Evolutionary conservation across 1,139 yeast species (phyloP).

Genomic region (Blastobotrys persicus): DNA sequence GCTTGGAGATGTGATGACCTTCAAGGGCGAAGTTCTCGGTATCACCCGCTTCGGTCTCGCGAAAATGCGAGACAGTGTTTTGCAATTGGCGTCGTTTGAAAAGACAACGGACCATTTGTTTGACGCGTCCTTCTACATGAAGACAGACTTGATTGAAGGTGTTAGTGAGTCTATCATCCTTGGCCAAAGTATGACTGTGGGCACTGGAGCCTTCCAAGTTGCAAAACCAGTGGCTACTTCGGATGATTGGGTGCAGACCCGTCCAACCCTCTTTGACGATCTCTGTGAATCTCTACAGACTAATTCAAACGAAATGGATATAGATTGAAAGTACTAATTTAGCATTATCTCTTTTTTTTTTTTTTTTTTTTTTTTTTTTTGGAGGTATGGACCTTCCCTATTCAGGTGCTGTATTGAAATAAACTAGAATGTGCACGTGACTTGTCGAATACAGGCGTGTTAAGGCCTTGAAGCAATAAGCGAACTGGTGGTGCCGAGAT

Average conservation of each 20-base stretch:
- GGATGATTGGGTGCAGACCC: conserved; percentile 18
- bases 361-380: no score
- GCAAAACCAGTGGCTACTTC: conserved; percentile 35
- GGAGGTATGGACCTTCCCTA: no score
- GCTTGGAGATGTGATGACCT: conserved; percentile 97
- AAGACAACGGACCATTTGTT: conserved; percentile 98
- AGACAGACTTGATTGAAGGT: conserved; percentile 93
- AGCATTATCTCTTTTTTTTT: no score
- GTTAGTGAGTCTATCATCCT: conserved; percentile 96
- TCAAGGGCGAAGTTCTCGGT: conserved; percentile 97
- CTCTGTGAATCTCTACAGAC: conserved; percentile 20
- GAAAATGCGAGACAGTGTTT: conserved; percentile 96
- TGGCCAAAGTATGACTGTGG: conserved; percentile 96
- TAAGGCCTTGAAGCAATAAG: no score
- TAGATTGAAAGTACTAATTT: background rate
- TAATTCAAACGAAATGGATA: background rate
- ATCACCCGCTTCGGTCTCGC: conserved; percentile 97
- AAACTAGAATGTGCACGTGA: no score
- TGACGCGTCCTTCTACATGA: conserved; percentile 98
- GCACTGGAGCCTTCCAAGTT: conserved; percentile 94
- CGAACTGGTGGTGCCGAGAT: background rate
- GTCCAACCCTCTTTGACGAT: conserved; percentile 32
- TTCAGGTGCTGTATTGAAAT: no score
- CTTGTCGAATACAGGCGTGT: no score
- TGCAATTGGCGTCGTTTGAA: conserved; percentile 95